Percentiles rank a stretch among this genome's conserved stretches.
These are phyloP conservation scores for Rhizophora mangle DNA, from an alignment of 345 rosid genomes.

Conservation along the genomic window DNA sequence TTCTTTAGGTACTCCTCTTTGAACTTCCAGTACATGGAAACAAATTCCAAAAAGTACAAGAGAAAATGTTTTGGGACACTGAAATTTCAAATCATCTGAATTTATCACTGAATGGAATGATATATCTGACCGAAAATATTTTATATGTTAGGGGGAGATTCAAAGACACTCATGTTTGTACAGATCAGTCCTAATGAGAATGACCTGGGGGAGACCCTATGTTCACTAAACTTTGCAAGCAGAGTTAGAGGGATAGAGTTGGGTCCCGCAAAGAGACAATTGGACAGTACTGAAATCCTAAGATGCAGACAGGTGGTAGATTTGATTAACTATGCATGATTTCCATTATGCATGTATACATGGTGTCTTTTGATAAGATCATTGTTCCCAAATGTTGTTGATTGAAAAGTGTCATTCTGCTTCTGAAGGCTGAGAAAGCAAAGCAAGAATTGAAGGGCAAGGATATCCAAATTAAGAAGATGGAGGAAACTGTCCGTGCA, in stretches of 20 bases:
- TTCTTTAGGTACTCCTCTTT: constrained; percentile 59
- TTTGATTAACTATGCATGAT: not conserved
- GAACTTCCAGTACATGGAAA: no score
- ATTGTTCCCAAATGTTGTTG: not conserved
- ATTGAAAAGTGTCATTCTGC: not conserved
- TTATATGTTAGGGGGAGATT: constrained; percentile 77
- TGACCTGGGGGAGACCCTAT: constrained; percentile 75
- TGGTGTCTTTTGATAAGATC: not conserved
- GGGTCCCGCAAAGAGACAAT: constrained; percentile 85
- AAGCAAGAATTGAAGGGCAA: constrained; percentile 84
- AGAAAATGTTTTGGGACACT: no score
- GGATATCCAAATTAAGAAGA: constrained; percentile 75
- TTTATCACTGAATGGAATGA: not conserved
- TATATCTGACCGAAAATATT: constrained; percentile 19
- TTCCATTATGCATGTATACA: not conserved
- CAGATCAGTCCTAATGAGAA: constrained; percentile 92
- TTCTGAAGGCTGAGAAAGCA: constrained; percentile 62
- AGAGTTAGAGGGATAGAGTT: constrained; percentile 94
- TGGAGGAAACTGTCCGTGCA: constrained; percentile 74
- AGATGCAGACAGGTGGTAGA: constrained; percentile 84
- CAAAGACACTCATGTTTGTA: constrained; percentile 92
- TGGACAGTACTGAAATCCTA: constrained; percentile 69
- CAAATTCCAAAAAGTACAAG: no score
- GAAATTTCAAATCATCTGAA: no score
- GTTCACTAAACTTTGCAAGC: constrained; percentile 94